Percentiles rank a stretch among this genome's conserved stretches.
These are phyloP conservation scores for Colletotrichum orbiculare DNA, from an alignment of 2,329 filamentous ascomycete species.

Conservation along the genomic window DNA sequence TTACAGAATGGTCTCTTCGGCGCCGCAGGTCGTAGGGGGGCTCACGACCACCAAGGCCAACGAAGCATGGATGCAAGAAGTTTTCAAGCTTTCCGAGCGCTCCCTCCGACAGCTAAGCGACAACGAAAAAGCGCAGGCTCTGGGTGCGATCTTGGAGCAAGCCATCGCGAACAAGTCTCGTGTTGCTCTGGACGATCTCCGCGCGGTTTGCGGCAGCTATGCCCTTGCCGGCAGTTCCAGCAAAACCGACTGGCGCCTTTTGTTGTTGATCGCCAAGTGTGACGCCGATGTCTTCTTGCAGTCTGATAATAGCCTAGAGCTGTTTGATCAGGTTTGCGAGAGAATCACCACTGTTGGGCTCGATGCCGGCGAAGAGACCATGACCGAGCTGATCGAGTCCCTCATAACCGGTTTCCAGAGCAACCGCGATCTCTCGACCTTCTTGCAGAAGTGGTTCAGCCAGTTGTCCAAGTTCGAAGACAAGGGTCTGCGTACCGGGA, in stretches of 20 bases:
- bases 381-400: constrained; percentile 52
- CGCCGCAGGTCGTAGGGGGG: constrained; percentile 45
- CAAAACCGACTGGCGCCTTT: constrained; percentile 54
- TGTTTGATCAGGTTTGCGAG: constrained; percentile 54
- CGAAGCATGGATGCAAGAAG: constrained; percentile 53
- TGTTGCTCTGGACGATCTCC: constrained; percentile 54
- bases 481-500: constrained; percentile 22
- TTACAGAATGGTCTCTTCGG: constrained; percentile 53
- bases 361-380: constrained; percentile 39
- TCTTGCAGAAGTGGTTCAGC: constrained; percentile 59
- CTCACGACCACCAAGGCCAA: constrained; percentile 51
- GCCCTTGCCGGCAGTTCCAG: constrained; percentile 45
- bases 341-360: constrained; percentile 42
- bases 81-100: constrained; percentile 47
- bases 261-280: constrained; percentile 54
- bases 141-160: constrained; percentile 46
- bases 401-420: constrained; percentile 58
- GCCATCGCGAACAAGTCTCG: constrained; percentile 44
- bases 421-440: constrained; percentile 56
- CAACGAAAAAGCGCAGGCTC: constrained; percentile 39
- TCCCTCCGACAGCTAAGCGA: constrained; percentile 40
- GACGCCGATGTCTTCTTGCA: constrained; percentile 60
- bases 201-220: constrained; percentile 55
- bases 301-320: constrained; percentile 49
- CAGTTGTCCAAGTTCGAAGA: constrained; percentile 51